Conservation (phyloP, 2,329 filamentous ascomycete species). For the Bipolaris sorokiniana region DNA sequence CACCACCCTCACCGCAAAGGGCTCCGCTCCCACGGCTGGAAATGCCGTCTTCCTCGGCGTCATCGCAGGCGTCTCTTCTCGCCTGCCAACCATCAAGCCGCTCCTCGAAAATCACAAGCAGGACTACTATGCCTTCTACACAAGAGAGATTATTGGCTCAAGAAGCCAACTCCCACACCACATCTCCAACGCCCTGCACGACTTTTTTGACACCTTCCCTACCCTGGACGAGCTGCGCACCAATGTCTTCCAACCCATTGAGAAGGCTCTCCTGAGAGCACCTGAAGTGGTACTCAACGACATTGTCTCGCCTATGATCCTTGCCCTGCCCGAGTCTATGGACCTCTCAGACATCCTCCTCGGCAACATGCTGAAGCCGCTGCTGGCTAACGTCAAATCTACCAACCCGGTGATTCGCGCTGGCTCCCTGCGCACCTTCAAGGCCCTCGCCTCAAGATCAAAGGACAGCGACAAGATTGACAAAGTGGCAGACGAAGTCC, state of each 20-base stretch:
- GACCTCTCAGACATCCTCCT: conserved; percentile 79
- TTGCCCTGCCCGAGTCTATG: conserved; percentile 69
- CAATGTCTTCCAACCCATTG: conserved; percentile 78
- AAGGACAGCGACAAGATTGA: conserved; percentile 64
- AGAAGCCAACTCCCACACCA: conserved; percentile 73
- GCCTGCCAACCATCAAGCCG: conserved; percentile 68
- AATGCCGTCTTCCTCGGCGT: conserved; percentile 83
- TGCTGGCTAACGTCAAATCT: conserved; percentile 90
- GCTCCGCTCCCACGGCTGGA: conserved; percentile 66
- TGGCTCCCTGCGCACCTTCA: conserved; percentile 77
- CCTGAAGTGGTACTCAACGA: conserved; percentile 88
- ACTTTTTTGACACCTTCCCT: conserved; percentile 82
- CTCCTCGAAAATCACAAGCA: conserved; percentile 70
- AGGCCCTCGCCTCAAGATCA: conserved; percentile 68
- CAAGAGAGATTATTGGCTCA: conserved; percentile 83
- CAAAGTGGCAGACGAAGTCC: conserved; percentile 77
- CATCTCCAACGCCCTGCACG: conserved; percentile 72
- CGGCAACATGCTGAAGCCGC: conserved; percentile 78
- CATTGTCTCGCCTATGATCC: conserved; percentile 74
- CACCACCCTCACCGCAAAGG: conserved; percentile 71
- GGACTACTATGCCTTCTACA: conserved; percentile 81
- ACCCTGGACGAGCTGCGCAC: conserved; percentile 75
- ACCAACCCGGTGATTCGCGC: conserved; percentile 79
- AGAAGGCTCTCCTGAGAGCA: conserved; percentile 86
- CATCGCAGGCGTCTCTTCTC: conserved; percentile 83